Evolutionary conservation across 345 rosid species (phyloP), one percentile per base, ranked within the genome.

Genomic region (Moringa oleifera): DNA sequence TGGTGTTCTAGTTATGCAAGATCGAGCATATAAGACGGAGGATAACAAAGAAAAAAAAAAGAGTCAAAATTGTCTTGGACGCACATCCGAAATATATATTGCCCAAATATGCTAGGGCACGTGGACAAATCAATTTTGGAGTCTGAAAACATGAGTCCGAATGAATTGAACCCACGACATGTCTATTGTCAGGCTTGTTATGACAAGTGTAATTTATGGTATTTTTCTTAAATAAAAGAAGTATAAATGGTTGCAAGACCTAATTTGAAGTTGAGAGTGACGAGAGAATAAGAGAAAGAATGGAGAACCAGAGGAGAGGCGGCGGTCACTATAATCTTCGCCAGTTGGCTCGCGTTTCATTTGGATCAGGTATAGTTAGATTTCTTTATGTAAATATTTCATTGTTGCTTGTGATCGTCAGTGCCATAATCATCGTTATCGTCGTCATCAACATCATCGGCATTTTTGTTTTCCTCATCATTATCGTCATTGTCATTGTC

Each of bases 321-420:
- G 18, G 46, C 55, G 1, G 25, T 61, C 23, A 15, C n/a, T 61
- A 25, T 50, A 18, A 61, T 25, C 65, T 61, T 15, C 65, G 18
- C 7, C 25, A 23, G 20, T 41, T 25, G 20, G 20, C 25, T 45
- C 55, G 28, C 11, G 11, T 49, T 7, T 20, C 46, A 9, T 24
- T 37, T 1, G 28, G 8, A 10, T 47, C 12, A 61, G 55, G 54
- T 61, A 49, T 24, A n/a, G 0, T 13, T 25, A n/a, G n/a, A n/a
- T n/a, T n/a, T n/a, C n/a, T n/a, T n/a, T n/a, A n/a, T n/a, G n/a
- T n/a, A n/a, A n/a, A n/a, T n/a, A n/a, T n/a, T n/a, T n/a, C n/a
- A n/a, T n/a, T 46, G 10, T 33, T 33, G 5, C 17, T 22, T 45
- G 20, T 46, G 22, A 22, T 23, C 37, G 18, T 45, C 4, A 0